Conservation (phyloP, 2,329 filamentous ascomycete species). For the Penicillium sclerotigenum region DNA sequence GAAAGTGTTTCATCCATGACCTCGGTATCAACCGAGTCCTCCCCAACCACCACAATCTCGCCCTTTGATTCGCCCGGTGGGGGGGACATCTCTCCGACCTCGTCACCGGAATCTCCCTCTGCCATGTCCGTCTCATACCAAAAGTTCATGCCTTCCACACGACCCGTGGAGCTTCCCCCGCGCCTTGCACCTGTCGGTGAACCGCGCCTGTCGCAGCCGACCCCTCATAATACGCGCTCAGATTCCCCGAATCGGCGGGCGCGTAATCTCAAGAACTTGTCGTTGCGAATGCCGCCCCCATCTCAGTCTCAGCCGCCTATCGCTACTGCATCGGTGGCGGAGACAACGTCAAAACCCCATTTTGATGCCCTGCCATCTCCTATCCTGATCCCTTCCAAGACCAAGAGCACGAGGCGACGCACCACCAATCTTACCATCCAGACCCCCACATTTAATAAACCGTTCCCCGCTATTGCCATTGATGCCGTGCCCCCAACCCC, state of each 20-base stretch:
- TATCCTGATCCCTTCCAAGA: slow-evolving; percentile 54
- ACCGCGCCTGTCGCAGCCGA: slow-evolving; percentile 10
- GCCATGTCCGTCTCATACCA: slow-evolving; percentile 59
- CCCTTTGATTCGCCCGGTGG: slow-evolving; percentile 88
- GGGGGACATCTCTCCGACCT: slow-evolving; percentile 85
- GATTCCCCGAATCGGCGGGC: slow-evolving; percentile 42
- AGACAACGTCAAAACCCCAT: slow-evolving; percentile 37
- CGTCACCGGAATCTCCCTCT: slow-evolving; percentile 85
- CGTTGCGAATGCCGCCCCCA: slow-evolving; percentile 56
- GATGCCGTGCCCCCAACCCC: slow-evolving; percentile 59
- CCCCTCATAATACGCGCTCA: slow-evolving; percentile 42
- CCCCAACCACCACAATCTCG: slow-evolving; percentile 88
- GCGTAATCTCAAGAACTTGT: slow-evolving; percentile 63
- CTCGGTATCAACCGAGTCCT: slow-evolving; percentile 89
- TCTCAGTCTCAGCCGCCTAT: slow-evolving; percentile 45
- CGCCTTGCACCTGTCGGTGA: slow-evolving; percentile 18
- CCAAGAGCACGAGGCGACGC: slow-evolving; percentile 53
- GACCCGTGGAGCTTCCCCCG: slow-evolving; percentile 25
- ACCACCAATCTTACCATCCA: slow-evolving; percentile 60
- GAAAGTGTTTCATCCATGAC: slow-evolving; percentile 44
- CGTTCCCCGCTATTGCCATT: slow-evolving; percentile 40
- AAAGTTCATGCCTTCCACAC: slow-evolving; percentile 34
- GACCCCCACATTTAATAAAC: slow-evolving; percentile 52
- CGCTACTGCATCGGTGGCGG: slow-evolving; percentile 49
- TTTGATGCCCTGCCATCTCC: slow-evolving; percentile 56